Percentiles rank a stretch among this genome's conserved stretches.
Evolutionary conservation across 129 eudicot genomes (phyloP).

Genomic region (Daucus carota): DNA sequence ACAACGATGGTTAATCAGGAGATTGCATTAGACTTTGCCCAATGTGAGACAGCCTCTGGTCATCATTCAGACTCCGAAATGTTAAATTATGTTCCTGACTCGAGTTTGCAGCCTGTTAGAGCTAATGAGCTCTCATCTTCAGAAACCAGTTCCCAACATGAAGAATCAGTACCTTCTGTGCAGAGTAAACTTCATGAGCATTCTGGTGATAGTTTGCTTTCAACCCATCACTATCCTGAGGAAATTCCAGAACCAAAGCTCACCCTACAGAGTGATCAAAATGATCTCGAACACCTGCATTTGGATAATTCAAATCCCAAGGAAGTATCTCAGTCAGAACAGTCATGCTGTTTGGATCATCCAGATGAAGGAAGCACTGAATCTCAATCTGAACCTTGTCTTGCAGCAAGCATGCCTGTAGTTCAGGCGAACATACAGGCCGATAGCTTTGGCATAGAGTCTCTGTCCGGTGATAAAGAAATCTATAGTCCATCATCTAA

Average conservation of each 20-base stretch:
- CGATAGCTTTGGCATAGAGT: slow-evolving; percentile 12
- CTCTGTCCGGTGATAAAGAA: slow-evolving; percentile 9
- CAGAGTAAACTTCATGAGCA: slow-evolving; percentile 19
- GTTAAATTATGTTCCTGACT: slow-evolving; percentile 18
- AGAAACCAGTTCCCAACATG: slow-evolving; percentile 17
- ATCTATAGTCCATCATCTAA: slow-evolving; percentile 11
- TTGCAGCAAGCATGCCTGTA: neutral
- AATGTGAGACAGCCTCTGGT: slow-evolving; percentile 8
- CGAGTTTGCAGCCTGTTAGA: slow-evolving; percentile 9
- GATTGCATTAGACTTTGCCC: slow-evolving; percentile 16
- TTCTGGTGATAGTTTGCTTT: slow-evolving; percentile 20
- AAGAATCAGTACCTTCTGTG: slow-evolving; percentile 16
- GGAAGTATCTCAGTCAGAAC: slow-evolving; percentile 8
- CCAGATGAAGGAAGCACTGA: slow-evolving; percentile 18
- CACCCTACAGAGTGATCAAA: slow-evolving; percentile 13
- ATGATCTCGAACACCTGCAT: slow-evolving; percentile 1
- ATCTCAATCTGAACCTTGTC: slow-evolving; percentile 16
- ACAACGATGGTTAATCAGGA: slow-evolving; percentile 16
- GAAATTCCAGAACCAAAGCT: slow-evolving; percentile 19
- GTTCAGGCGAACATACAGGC: slow-evolving; percentile 7
- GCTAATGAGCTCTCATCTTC: slow-evolving; percentile 16
- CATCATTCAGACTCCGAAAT: slow-evolving; percentile 24
- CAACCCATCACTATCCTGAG: slow-evolving; percentile 12
- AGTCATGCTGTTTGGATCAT: slow-evolving; percentile 13
- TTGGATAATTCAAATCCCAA: slow-evolving; percentile 10